Evolutionary conservation across 2,329 filamentous ascomycete species (phyloP), one percentile per base, ranked within the genome.

Genomic region (Colletotrichum musicola): DNA sequence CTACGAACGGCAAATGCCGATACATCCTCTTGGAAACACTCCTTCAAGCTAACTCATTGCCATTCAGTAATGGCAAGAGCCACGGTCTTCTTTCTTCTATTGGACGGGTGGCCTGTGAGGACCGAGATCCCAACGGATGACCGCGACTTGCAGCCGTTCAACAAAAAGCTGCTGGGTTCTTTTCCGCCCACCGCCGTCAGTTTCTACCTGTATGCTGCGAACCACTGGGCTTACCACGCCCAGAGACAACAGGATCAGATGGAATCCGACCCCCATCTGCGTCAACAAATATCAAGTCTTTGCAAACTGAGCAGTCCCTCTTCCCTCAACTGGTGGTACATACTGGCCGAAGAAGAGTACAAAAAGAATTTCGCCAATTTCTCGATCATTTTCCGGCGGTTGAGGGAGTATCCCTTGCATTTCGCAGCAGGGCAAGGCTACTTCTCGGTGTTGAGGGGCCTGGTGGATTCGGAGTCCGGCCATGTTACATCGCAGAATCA

Each of bases 321-420:
- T 16, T 65, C 61, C 20, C 13, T 10, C 4, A 56, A 4, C 2
- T 69, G 66, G 66, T 69, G 56, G 56, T 64, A 46, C 16, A 3
- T 65, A 5, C 40, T 47, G 2, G 22, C 25, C 5, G 38, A 40
- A 10, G 38, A 40, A 14, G 10, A 10, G 6, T 40, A 40, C 38
- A n/a, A n/a, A n/a, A n/a, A n/a, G n/a, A n/a, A n/a, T n/a, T n/a
- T n/a, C n/a, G n/a, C n/a, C n/a, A n/a, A n/a, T n/a, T n/a, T n/a
- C n/a, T n/a, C n/a, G n/a, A n/a, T n/a, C n/a, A n/a, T n/a, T n/a
- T n/a, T n/a, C n/a, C n/a, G n/a, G n/a, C n/a, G n/a, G n/a, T n/a
- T n/a, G n/a, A n/a, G n/a, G n/a, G 10, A 10, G 6, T 40, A 40
- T 6, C 58, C 58, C 4, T 2, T 61, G 20, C 62, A 65, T 53